phyloP scores from a whole-genome alignment of 306 rosid species.

The Heteromeles arbutifolia region DNA sequence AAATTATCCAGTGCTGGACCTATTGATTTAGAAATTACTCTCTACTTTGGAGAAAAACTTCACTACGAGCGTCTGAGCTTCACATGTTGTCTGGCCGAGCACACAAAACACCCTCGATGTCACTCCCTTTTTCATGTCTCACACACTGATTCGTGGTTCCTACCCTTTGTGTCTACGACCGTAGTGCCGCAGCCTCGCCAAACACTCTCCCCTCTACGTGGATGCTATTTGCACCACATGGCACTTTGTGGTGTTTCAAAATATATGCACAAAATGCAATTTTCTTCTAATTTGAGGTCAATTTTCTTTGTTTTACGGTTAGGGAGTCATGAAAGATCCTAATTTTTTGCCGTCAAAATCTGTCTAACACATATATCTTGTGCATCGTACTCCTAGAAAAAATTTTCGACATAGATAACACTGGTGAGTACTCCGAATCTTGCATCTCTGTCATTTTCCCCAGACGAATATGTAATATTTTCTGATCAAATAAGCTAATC shows the following conservation, averaged over 20 bases:
- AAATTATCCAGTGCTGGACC: no score
- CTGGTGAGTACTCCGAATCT: not conserved
- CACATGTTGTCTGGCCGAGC: no score
- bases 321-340: conserved; percentile 28
- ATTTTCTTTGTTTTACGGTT: not conserved
- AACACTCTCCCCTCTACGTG: no score
- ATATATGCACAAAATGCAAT: not conserved
- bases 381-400: not conserved
- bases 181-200: no score
- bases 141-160: no score
- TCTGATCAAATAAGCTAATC: not conserved
- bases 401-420: not conserved
- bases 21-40: no score
- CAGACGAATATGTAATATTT: not conserved
- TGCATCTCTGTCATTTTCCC: not conserved
- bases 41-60: no score
- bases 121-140: no score
- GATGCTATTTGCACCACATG: not conserved
- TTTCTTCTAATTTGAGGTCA: not conserved
- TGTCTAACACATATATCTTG: not conserved
- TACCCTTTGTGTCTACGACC: no score
- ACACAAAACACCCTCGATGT: no score
- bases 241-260: not conserved
- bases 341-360: conserved; percentile 23
- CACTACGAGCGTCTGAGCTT: no score